Base-by-base conservation (phyloP, 1,139 yeast genomes). In the Meyerozyma athensensis region DNA sequence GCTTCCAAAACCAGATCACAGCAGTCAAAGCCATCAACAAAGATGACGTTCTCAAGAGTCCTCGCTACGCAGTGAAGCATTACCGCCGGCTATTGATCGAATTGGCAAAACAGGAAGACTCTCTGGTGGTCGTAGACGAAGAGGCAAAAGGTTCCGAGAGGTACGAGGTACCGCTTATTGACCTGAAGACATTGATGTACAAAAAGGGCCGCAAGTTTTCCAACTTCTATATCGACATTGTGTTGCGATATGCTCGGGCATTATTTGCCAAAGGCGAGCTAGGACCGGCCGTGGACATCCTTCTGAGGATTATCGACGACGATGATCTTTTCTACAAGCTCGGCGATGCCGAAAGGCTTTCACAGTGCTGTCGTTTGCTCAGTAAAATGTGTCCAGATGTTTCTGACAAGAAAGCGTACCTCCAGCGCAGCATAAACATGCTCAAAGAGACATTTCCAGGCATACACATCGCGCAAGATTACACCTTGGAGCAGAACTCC, bases 1-100 rank as follows among this genome's bases (percentile, higher is more conserved):
- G 54, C 10, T 53, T 65, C 37, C 30, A 45, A 8, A 55, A 68
- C 44, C 72, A 65, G 43, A 50, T 65, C 36, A 56, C 60, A 8
- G 62, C 72, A 1, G 74, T 68, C 14, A 67, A 64, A 45, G 76
- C 72, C 12, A 62, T 70, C 36, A 66, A 68, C 42, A 70, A 70
- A 44, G 75, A 70, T 46, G 76, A 70, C 42, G 72, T 66, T 10
- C 53, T 69, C 39, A 53, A 53, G 36, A 63, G 70, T 41, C 75
- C 76, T 4, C 52, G 71, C 30, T 59, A 63, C 45, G 72, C 76
- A 1, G 71, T 62, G 2, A 70, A 70, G 41, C 75, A 70, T 48
- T 70, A 70, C 44, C 52, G 73, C 36, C 49, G 71, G 42, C 46
- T 70, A 4, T 53, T 70, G 39, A 52, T 66, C 14, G 65, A 67